Evolutionary conservation across 1,284 basidiomycete genomes (phyloP), one percentile per base, ranked within the genome.

Genomic region (Ustilago lituana): DNA sequence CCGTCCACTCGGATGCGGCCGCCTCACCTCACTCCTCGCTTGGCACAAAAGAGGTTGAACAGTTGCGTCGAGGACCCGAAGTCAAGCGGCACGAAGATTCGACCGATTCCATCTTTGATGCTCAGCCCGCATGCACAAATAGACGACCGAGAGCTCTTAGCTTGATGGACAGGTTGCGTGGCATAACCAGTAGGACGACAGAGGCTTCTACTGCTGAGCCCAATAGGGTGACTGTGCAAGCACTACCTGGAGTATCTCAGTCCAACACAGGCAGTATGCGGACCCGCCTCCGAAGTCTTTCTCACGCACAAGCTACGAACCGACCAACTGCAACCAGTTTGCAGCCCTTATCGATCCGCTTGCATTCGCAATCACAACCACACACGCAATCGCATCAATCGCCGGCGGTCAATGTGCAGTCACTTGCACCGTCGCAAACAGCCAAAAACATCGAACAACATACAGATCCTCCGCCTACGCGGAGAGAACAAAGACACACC

Each of bases 121-220:
- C 23, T 19, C 22, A 56, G 46, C 27, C 22, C 15, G 6, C 26
- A 17, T 14, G 14, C 19, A n/a, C 26, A 2, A 3, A 29, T 15
- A 47, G 31, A 19, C 52, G 59, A 20, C 37, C 59, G 4, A 32
- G 46, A 24, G 43, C 59, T 12, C 29, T 55, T 0, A 59, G 37
- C 23, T 29, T 59, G 41, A 55, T 55, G 19, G 47, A 44, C n/a
- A 33, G 32, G 52, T 39, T 55, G 31, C 37, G 51, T 31, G 50
- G 51, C 5, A 49, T 35, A 15, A 14, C 31, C 8, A 26, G 31
- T 7, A n/a, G 47, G 6, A 22, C 45, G 4, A 27, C 52, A 2
- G 29, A 55, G 27, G 46, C 36, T 14, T 39, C 46, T n/a, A 31
- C 27, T 4, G 38, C 49, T 4, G 31, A 39, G 39, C 37, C 49